A percentile compares a stretch with the other conserved stretches of the same genome.
phyloP scores from a whole-genome alignment of 208 protist species.

The Strigomonas culicis region DNA sequence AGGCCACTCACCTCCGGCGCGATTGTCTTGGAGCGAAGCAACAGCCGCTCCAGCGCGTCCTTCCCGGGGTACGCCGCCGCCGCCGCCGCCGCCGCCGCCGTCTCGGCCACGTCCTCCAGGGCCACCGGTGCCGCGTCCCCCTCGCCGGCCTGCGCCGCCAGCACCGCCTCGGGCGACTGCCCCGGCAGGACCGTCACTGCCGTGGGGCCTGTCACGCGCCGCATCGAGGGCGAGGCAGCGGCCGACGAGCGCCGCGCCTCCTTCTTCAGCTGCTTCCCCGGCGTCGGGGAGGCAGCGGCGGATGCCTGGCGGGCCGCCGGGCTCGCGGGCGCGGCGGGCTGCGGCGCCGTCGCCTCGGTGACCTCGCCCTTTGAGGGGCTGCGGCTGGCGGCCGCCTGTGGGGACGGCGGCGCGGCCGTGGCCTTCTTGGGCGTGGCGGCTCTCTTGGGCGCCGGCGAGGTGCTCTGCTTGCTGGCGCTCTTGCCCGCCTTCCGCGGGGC shows the following conservation, averaged over 20 bases:
- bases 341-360: background rate
- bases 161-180: background rate
- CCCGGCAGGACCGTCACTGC: background rate
- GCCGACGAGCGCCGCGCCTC: background rate
- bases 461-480: no score
- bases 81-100: no score
- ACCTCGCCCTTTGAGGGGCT: background rate
- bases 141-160: background rate
- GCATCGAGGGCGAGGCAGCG: background rate
- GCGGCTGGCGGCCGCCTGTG: background rate
- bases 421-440: background rate
- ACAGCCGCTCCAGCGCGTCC: slow-evolving; percentile 20
- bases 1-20: slow-evolving; percentile 82
- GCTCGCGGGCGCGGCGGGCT: background rate
- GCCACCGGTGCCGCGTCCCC: background rate
- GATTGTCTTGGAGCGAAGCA: slow-evolving; percentile 70
- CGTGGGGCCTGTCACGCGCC: background rate
- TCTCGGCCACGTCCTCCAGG: background rate
- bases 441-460: background rate
- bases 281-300: no score
- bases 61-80: background rate
- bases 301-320: background rate
- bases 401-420: background rate
- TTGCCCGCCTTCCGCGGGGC: background rate
- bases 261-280: background rate